Percentiles rank a stretch among this genome's conserved stretches.
Conservation (phyloP, 306 rosid genomes). For the Malus fusca region DNA sequence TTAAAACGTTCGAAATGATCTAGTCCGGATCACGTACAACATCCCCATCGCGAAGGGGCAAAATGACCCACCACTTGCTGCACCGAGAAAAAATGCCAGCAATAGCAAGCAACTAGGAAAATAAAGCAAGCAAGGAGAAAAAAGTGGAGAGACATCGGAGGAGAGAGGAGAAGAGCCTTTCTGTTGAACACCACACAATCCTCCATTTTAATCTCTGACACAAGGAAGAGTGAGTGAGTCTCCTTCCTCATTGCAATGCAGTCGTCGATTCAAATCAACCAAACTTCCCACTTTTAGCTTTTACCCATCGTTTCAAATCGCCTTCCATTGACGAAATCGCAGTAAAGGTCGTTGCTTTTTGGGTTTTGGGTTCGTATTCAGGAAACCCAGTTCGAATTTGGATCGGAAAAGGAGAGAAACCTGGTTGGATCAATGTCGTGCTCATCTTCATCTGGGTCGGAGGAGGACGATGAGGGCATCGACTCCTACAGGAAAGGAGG, state of each 20-base stretch:
- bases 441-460: conserved; percentile 89
- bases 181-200: conserved; percentile 32
- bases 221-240: not conserved
- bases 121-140: conserved; percentile 31
- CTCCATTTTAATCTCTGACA: conserved; percentile 6
- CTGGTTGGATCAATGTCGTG: conserved; percentile 52
- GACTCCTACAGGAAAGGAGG: conserved; percentile 94
- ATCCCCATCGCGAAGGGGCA: not conserved
- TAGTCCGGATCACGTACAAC: not conserved
- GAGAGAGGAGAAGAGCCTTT: conserved; percentile 1
- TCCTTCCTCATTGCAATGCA: not conserved
- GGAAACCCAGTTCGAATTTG: not conserved
- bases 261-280: conserved; percentile 4
- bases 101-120: not conserved
- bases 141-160: conserved; percentile 40
- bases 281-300: not conserved
- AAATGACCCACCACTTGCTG: conserved; percentile 15
- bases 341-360: not conserved
- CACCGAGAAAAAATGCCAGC: not conserved
- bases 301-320: not conserved
- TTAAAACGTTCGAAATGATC: no score
- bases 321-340: not conserved
- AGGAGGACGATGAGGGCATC: conserved; percentile 90
- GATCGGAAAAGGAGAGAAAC: conserved; percentile 14
- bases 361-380: not conserved